phyloP scores from a whole-genome alignment of 768 basidiomycete species.

The Suillus clintonianus region DNA sequence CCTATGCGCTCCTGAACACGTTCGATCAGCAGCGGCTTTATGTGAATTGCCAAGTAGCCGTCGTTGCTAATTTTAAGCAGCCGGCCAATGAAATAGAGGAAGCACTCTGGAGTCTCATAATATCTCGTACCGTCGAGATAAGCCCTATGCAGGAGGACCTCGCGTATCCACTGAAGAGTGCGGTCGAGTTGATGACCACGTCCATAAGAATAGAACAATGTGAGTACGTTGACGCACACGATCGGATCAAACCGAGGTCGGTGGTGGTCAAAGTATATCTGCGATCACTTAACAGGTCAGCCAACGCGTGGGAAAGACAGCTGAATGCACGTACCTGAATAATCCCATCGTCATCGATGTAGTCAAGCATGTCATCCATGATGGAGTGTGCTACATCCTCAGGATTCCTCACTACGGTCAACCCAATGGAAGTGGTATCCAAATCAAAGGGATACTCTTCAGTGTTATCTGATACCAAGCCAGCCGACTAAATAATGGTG shows the following conservation, averaged over 20 bases:
- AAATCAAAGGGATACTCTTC: constrained; percentile 54
- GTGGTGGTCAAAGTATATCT: constrained; percentile 56
- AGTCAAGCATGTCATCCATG: constrained; percentile 60
- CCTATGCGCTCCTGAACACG: constrained; percentile 53
- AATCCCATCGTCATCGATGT: constrained; percentile 51
- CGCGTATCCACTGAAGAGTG: constrained; percentile 51
- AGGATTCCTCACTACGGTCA: constrained; percentile 41
- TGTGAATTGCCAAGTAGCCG: constrained; percentile 31
- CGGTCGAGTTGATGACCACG: constrained; percentile 45
- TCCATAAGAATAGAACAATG: constrained; percentile 50
- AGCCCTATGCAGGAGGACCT: constrained; percentile 52
- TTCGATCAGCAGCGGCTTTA: constrained; percentile 44
- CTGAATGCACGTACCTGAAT: constrained; percentile 38
- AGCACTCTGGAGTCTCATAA: constrained; percentile 53
- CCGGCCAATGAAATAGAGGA: constrained; percentile 52
- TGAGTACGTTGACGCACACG: constrained; percentile 52
- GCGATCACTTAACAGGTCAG: not conserved
- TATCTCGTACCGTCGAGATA: constrained; percentile 58
- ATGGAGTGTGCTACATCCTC: constrained; percentile 39
- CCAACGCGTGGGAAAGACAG: not conserved
- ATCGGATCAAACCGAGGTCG: constrained; percentile 56
- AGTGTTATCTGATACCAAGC: constrained; percentile 35
- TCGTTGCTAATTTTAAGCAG: constrained; percentile 40
- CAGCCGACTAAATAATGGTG: not conserved
- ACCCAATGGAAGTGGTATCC: constrained; percentile 58